phyloP scores from a whole-genome alignment of 345 rosid genomes.

The Boechera retrofracta region DNA sequence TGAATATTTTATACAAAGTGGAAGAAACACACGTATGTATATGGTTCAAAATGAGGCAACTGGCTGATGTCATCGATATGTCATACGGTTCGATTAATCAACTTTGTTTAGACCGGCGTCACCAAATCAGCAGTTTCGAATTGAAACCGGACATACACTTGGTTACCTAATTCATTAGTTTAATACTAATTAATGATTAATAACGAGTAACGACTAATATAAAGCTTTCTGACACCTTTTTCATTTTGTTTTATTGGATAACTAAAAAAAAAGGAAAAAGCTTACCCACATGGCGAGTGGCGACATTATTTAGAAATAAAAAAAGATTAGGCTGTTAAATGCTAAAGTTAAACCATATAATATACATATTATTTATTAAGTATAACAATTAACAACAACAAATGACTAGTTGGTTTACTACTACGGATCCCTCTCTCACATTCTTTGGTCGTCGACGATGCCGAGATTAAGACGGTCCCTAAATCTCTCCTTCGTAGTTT shows the following conservation, averaged over 20 bases:
- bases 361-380: neutral
- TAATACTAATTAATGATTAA: neutral
- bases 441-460: conserved; percentile 24
- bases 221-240: neutral
- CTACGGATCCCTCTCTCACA: conserved; percentile 3
- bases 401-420: neutral
- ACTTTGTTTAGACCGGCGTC: neutral
- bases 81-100: conserved; percentile 9
- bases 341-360: neutral
- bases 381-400: neutral
- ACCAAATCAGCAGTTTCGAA: conserved; percentile 8
- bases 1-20: conserved; percentile 14
- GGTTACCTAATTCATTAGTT: neutral
- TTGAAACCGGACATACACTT: neutral
- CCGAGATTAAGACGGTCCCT: neutral
- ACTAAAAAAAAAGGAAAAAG: neutral
- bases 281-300: conserved; percentile 18
- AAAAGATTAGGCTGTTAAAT: neutral
- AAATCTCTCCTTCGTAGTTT: neutral
- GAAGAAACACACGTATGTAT: neutral
- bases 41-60: conserved; percentile 19
- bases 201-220: neutral
- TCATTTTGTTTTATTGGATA: neutral
- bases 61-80: neutral
- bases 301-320: too few species aligned